Conservation (phyloP, 305 asterid species). For the Solanum hybrid region DNA sequence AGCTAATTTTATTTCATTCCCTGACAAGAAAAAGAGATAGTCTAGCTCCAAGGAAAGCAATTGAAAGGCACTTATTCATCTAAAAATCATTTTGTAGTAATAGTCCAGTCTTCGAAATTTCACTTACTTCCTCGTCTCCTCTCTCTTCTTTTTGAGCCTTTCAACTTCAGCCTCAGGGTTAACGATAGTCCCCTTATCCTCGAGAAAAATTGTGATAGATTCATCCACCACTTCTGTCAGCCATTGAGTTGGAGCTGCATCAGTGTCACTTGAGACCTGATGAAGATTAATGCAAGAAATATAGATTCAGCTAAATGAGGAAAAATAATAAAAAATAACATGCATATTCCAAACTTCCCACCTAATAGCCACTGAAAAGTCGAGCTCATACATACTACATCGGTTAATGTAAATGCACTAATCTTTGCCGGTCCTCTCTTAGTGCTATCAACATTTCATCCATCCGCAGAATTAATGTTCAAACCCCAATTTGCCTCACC, state of each 20-base stretch:
- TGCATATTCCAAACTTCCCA: not conserved
- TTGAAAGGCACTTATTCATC: not conserved
- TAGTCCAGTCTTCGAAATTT: not conserved
- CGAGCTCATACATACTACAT: not conserved
- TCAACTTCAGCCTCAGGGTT: slow-evolving; percentile 70
- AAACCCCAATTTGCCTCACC: not conserved
- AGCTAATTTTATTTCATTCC: not conserved
- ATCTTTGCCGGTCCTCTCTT: not conserved
- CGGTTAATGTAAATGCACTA: not conserved
- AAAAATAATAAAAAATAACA: not conserved
- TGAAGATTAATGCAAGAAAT: not conserved
- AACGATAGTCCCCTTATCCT: slow-evolving; percentile 32
- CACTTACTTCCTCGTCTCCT: slow-evolving; percentile 63
- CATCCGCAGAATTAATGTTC: not conserved
- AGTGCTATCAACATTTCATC: not conserved
- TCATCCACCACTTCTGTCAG: slow-evolving; percentile 60
- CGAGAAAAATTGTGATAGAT: slow-evolving; percentile 53
- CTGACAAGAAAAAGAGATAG: not conserved
- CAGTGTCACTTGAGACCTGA: slow-evolving; percentile 58
- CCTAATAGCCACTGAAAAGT: not conserved
- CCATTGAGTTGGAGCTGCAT: slow-evolving; percentile 68
- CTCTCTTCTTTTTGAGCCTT: slow-evolving; percentile 72
- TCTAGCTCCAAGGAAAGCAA: not conserved
- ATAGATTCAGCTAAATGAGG: not conserved
- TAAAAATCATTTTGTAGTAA: not conserved